These are phyloP conservation scores for Papilionanthe hybrid DNA, from an alignment of 116 monocot species.

Conservation along the genomic window DNA sequence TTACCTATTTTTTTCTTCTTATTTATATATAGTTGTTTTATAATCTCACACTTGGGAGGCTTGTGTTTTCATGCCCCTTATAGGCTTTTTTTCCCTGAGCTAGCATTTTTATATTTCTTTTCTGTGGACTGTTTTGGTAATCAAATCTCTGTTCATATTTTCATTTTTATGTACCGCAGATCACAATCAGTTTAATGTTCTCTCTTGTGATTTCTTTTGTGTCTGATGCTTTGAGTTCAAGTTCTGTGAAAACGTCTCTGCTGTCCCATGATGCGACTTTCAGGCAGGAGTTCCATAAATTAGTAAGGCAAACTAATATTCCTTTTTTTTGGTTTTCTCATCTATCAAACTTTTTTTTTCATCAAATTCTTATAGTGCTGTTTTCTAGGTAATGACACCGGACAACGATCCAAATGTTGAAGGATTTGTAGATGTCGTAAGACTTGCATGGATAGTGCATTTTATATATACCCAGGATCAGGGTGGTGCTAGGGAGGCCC, in stretches of 20 bases:
- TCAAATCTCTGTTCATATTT: not conserved
- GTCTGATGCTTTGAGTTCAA: conserved; percentile 75
- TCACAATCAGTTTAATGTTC: conserved; percentile 70
- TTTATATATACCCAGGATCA: conserved; percentile 72
- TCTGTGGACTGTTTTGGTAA: not conserved
- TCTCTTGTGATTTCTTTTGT: conserved; percentile 73
- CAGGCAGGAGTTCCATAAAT: conserved; percentile 71
- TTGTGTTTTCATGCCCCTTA: not conserved
- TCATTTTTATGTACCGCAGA: conserved; percentile 39
- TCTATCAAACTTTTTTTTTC: not conserved
- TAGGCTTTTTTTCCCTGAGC: not conserved
- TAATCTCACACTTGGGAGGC: not conserved
- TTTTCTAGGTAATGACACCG: conserved; percentile 56
- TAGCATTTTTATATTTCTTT: not conserved
- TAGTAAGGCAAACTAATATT: conserved; percentile 39
- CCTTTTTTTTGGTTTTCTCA: not conserved
- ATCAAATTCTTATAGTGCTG: not conserved
- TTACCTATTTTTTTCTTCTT: not conserved
- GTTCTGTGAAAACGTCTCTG: conserved; percentile 39
- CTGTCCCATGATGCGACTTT: conserved; percentile 59
- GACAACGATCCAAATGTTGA: conserved; percentile 49
- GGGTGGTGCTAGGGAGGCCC: conserved; percentile 30
- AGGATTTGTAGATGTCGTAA: conserved; percentile 65
- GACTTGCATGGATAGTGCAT: conserved; percentile 83
- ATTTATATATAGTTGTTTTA: not conserved